Evolutionary conservation across 371 early-diverging fungal genomes (phyloP).

Genomic region (Saksenaea oblongispora): DNA sequence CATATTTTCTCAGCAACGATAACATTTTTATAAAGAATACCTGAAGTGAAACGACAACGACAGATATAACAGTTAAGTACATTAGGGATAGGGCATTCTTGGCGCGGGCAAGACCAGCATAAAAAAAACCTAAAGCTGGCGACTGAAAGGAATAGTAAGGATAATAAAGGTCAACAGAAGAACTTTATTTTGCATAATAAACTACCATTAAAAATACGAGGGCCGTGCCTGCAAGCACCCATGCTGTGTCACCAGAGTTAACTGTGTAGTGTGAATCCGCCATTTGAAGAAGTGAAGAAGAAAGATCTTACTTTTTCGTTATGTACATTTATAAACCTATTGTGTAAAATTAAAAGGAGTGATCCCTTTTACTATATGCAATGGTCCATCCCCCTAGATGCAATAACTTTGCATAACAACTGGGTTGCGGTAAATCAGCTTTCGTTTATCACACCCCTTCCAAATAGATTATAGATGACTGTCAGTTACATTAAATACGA

Average conservation of each 20-base stretch:
- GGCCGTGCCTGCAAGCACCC: constrained; percentile 40
- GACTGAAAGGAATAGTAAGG: no score
- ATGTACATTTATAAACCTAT: neutral
- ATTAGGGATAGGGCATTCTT: constrained; percentile 72
- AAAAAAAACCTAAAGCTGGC: constrained; percentile 67
- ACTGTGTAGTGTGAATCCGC: neutral
- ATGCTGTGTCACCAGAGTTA: constrained; percentile 49
- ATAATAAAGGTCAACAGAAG: neutral
- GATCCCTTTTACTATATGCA: neutral
- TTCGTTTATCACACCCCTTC: neutral
- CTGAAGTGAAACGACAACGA: constrained; percentile 73
- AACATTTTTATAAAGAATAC: neutral
- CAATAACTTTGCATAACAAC: neutral
- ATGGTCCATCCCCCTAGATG: neutral
- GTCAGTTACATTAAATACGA: neutral
- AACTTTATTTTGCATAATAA: neutral
- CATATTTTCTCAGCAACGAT: neutral
- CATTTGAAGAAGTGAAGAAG: neutral
- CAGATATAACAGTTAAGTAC: constrained; percentile 66
- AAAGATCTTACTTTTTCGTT: no score
- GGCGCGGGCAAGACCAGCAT: constrained; percentile 73
- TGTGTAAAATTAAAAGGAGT: neutral
- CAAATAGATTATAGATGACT: neutral
- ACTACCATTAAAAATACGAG: constrained; percentile 16
- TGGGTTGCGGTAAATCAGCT: neutral